A percentile compares a stretch with the other conserved stretches of the same genome.
phyloP scores from a whole-genome alignment of 345 rosid genomes.

The Camelina neglecta region DNA sequence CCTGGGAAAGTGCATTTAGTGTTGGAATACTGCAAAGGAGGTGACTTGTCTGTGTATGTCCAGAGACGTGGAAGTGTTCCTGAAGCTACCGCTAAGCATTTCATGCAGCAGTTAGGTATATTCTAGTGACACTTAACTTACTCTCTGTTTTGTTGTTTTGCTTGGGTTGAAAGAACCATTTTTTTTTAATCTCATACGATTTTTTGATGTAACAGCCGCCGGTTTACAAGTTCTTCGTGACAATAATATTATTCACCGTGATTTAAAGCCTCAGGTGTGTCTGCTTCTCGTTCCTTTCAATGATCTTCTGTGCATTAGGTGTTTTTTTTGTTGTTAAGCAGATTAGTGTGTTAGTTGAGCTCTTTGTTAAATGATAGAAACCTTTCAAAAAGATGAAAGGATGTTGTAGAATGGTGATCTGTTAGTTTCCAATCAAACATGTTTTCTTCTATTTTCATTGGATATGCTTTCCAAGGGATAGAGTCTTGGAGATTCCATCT shows the following conservation, averaged over 20 bases:
- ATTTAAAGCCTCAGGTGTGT: constrained; percentile 95
- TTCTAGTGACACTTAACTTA: not conserved
- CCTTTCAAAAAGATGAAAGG: not conserved
- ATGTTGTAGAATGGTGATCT: not conserved
- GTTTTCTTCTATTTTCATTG: constrained; percentile 2
- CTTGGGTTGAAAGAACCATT: constrained; percentile 19
- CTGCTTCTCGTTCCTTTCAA: constrained; percentile 28
- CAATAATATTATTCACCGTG: constrained; percentile 93
- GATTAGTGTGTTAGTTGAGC: constrained; percentile 2
- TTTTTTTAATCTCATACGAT: not conserved
- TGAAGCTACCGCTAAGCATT: constrained; percentile 84
- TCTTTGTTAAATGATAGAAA: not conserved
- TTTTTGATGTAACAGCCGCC: constrained; percentile 57
- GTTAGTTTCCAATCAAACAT: not conserved
- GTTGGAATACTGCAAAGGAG: constrained; percentile 90
- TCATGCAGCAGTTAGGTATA: constrained; percentile 91
- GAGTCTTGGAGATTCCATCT: not conserved
- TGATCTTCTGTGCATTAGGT: not conserved
- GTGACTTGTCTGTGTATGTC: constrained; percentile 86
- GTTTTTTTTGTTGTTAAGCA: not conserved
- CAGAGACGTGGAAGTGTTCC: constrained; percentile 76
- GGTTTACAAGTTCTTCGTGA: constrained; percentile 90
- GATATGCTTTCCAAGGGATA: not conserved
- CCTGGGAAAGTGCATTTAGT: constrained; percentile 90
- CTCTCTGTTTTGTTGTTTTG: constrained; percentile 20